Evolutionary conservation across 78 protist species (phyloP), one percentile per base, ranked within the genome.

Genomic region (Trichosphaerium sp.): DNA sequence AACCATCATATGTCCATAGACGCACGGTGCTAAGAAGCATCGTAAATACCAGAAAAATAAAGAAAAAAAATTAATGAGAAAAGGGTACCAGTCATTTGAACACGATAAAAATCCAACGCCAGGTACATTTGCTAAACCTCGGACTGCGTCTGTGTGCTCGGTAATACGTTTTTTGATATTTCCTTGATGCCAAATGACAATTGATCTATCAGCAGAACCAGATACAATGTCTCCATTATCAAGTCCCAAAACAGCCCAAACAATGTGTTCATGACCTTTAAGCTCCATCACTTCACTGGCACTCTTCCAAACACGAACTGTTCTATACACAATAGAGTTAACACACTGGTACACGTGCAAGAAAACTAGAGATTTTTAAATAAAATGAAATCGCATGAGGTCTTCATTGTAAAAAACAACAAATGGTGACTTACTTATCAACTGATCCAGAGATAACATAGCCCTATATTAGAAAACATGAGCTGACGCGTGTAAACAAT

Each of bases 81-180:
- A 54, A 1, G 59, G 47, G 1, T 1, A 25, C 39, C 76, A 57
- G 47, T 74, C 83, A 44, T 79, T 79, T 31, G 43, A 7, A 47
- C 82, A 76, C 11, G 79, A 71, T n/a, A 58, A 48, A 18, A 85
- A 78, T 7, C 88, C 83, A 2, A 72, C 18, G 10, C 68, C 81
- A 3, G 83, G 76, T 18, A 86, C 42, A 1, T 74, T 54, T 11
- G 88, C 75, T n/a, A 86, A 58, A 0, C 75, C 88, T 37, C 87
- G 80, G 31, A 86, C 92, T 42, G 77, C 65, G 75, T 84, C 92
- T 5, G 71, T 49, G 77, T 86, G 92, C 25, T 74, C 77, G 0
- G 35, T 52, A 29, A 71, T 35, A 18, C 73, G 72, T 1, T 47
- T 49, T 28, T 31, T 52, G 25, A 42, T 44, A 7, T 14, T 26